A percentile compares a stretch with the other conserved stretches of the same genome.
These are phyloP conservation scores for Saccharomyces hybrid DNA, from an alignment of 1,139 yeast species.

Conservation along the genomic window DNA sequence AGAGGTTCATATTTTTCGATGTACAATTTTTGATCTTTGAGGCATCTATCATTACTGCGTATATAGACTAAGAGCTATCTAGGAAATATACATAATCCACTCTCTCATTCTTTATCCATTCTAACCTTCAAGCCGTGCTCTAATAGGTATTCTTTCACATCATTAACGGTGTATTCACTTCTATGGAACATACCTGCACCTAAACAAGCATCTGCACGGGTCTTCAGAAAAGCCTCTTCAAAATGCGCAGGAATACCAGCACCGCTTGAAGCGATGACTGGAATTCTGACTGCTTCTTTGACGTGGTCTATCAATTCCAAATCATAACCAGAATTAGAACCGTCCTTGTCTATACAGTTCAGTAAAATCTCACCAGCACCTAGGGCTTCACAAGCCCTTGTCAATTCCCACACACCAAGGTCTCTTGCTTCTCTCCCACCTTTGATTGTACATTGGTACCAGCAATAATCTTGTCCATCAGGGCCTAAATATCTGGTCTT, in stretches of 20 bases:
- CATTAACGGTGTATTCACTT: slow-evolving; percentile 78
- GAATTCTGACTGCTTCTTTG: slow-evolving; percentile 68
- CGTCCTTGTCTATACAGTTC: slow-evolving; percentile 94
- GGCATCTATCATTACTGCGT: neutral
- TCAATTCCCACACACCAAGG: slow-evolving; percentile 83
- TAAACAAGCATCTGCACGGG: slow-evolving; percentile 88
- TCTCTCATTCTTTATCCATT: slow-evolving; percentile 30
- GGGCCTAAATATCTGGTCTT: slow-evolving; percentile 60
- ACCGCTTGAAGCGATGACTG: slow-evolving; percentile 95
- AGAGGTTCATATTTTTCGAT: too few species aligned
- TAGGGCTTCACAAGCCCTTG: slow-evolving; percentile 76
- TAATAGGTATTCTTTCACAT: slow-evolving; percentile 64
- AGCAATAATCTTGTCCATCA: slow-evolving; percentile 76
- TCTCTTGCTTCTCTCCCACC: slow-evolving; percentile 92
- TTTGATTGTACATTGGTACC: slow-evolving; percentile 91
- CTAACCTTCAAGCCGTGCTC: slow-evolving; percentile 48
- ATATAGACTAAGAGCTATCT: neutral
- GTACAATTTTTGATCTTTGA: neutral
- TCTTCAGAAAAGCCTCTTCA: slow-evolving; percentile 70
- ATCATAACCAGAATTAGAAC: slow-evolving; percentile 87
- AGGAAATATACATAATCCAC: neutral
- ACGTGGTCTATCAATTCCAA: slow-evolving; percentile 73
- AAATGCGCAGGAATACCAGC: slow-evolving; percentile 92
- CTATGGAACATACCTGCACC: slow-evolving; percentile 98
- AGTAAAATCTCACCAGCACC: slow-evolving; percentile 96